Evolutionary conservation across 2,329 filamentous ascomycete genomes (phyloP).

Genomic region (Trichoderma brevicompactum): DNA sequence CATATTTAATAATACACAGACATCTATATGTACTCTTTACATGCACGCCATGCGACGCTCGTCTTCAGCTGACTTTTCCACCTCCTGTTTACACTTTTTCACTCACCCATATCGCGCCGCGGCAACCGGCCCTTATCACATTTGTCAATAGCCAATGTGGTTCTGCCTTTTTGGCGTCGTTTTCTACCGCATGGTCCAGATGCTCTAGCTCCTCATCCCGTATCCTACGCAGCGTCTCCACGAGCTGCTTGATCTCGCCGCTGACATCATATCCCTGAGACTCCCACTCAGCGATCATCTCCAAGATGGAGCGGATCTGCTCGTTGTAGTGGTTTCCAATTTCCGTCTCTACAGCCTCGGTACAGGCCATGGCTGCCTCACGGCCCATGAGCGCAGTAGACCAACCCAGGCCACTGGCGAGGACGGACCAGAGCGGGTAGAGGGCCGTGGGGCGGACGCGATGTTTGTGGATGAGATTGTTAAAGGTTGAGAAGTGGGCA

Average conservation of each 20-base stretch:
- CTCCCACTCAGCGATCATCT: constrained; percentile 80
- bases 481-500: constrained; percentile 85
- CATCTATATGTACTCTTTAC: neutral
- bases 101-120: constrained; percentile 90
- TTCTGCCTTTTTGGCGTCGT: constrained; percentile 87
- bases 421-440: constrained; percentile 84
- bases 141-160: constrained; percentile 89
- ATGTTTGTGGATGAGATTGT: constrained; percentile 78
- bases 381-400: constrained; percentile 84
- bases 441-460: constrained; percentile 90
- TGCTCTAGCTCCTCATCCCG: constrained; percentile 97
- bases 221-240: constrained; percentile 77
- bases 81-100: constrained; percentile 65
- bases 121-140: constrained; percentile 86
- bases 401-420: constrained; percentile 85
- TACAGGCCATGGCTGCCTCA: constrained; percentile 97
- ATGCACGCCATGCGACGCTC: neutral
- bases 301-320: constrained; percentile 80
- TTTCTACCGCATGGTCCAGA: constrained; percentile 89
- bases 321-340: constrained; percentile 96
- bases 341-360: constrained; percentile 97
- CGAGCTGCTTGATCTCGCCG: constrained; percentile 73
- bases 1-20: constrained; percentile 7
- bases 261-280: constrained; percentile 78
- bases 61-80: neutral